Base-by-base conservation (phyloP, 495 filamentous ascomycete species). In the Stereocaulon alpinum region DNA sequence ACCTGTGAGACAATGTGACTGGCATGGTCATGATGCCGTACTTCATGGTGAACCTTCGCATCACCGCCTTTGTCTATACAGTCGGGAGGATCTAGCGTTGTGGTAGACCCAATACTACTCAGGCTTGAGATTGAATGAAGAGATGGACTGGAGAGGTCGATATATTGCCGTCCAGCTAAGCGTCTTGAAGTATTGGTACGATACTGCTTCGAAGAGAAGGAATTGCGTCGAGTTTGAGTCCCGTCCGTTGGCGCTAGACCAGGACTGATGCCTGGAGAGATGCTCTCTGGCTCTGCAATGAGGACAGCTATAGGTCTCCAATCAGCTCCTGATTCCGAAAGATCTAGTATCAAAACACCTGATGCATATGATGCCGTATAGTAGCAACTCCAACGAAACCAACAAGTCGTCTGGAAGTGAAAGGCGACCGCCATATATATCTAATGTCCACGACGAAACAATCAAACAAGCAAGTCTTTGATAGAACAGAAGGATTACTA, bases 1-100 rank as follows among this genome's bases (percentile, higher is more conserved):
- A 96, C 82, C 67, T 92, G 87, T 44, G 80, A 75, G 42, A 92
- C 68, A 6, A 96, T 72, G 56, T 71, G 76, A 63, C 81, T 74
- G 47, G 71, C 71, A 51, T 67, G 60, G 32, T 70, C 59, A 54
- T 78, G 73, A 54, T 72, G 63, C 11, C 68, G 67, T 59, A 75
- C 60, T 56, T 56, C 15, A 41, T 56, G 44, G 22, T 49, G 22
- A 37, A 40, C 14, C 22, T 30, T 40, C 52, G 44, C 20, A 17
- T 48, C 11, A 29, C 20, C 40, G 22, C 42, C 22, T 41, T 20
- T 69, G 6, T 69, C 69, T 40, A 72, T 68, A 52, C 70, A 65
- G 15, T 69, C 69, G 20, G 56, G 51, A 15, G 61, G 41, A 52
- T 63, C 59, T 40, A 47, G 70, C 65, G 56, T 49, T 59, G 55